A percentile compares a stretch with the other conserved stretches of the same genome.
Conservation (phyloP, 208 protist genomes). For the Polymyxa betae region DNA sequence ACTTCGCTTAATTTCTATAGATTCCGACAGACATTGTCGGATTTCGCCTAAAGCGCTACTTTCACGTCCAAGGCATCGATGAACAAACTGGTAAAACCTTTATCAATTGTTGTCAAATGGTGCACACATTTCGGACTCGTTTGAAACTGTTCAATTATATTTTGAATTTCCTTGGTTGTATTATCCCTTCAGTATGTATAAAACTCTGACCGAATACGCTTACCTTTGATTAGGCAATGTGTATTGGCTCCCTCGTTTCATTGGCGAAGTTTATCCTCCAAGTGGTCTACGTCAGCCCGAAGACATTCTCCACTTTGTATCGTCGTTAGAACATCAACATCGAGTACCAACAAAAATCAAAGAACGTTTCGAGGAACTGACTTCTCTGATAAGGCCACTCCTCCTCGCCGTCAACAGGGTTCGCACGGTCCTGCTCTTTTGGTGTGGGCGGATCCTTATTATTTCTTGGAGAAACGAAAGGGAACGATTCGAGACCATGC, state of each 20-base stretch:
- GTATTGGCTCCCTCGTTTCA: constrained; percentile 29
- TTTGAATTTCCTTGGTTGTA: no score
- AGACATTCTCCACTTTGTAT: not conserved
- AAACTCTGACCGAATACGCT: no score
- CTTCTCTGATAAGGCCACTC: not conserved
- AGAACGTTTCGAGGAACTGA: no score
- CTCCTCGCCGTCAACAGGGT: not conserved
- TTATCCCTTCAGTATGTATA: no score
- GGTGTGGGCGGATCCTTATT: constrained; percentile 58
- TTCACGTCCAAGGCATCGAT: constrained; percentile 48
- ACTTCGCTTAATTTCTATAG: not conserved
- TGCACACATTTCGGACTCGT: not conserved
- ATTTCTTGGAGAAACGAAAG: constrained; percentile 61
- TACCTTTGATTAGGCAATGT: no score
- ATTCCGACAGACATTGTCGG: not conserved
- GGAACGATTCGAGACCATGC: constrained; percentile 57
- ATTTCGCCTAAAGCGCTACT: not conserved
- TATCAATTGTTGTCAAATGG: not conserved
- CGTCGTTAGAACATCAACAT: not conserved
- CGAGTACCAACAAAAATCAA: no score
- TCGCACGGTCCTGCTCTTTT: not conserved
- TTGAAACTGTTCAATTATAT: no score
- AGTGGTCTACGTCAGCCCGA: not conserved
- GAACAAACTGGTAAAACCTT: constrained; percentile 14
- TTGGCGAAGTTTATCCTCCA: constrained; percentile 13